Percentiles rank a stretch among this genome's conserved stretches.
phyloP scores from a whole-genome alignment of 441 rosid species.

The Adansonia grandidieri region DNA sequence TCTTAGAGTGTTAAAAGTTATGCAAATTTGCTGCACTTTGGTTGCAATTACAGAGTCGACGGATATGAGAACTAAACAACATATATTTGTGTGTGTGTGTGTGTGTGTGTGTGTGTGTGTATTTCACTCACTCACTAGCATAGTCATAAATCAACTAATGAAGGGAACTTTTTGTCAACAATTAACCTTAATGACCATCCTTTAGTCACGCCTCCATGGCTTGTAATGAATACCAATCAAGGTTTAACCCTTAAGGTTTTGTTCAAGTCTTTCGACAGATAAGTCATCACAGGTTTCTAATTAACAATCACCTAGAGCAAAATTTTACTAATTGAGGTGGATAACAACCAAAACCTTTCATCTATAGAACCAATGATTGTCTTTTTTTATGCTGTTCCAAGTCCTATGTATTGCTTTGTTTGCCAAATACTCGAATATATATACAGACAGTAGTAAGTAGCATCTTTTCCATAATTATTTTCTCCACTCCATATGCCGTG shows the following conservation, averaged over 20 bases:
- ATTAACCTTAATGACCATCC: constrained; percentile 11
- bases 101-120: no score
- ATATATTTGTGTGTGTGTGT: no score
- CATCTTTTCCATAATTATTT: no score
- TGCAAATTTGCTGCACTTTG: neutral
- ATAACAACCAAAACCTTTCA: neutral
- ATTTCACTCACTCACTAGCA: neutral
- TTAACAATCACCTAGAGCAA: neutral
- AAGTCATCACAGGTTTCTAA: neutral
- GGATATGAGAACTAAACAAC: neutral
- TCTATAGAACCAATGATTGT: neutral
- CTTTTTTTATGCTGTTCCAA: neutral
- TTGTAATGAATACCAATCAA: neutral
- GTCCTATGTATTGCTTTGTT: neutral
- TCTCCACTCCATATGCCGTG: no score
- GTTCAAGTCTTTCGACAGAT: neutral
- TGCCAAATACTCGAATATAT: neutral
- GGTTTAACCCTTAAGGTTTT: neutral
- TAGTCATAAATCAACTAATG: neutral
- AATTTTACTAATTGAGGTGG: neutral
- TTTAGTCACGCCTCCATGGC: neutral
- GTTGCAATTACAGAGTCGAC: neutral
- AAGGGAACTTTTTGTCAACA: neutral
- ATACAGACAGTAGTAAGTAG: no score
- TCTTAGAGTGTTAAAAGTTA: neutral